Evolutionary conservation across 352 stramenopile genomes (phyloP).

Genomic region (Aphanomyces cochlioides): DNA sequence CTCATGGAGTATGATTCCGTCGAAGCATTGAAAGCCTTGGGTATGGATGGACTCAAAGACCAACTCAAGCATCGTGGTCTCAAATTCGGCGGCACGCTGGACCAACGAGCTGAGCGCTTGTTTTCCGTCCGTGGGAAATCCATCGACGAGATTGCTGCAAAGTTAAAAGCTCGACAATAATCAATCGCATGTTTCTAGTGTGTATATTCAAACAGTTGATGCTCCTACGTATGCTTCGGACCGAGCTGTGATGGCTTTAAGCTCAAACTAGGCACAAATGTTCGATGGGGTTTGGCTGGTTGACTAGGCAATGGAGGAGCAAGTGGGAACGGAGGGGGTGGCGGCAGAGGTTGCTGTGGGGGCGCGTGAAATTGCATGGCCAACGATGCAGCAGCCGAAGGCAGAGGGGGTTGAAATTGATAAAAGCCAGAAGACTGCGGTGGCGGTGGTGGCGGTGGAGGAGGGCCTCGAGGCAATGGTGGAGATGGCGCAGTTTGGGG

Average conservation of each 20-base stretch:
- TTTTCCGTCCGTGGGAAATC: constrained; percentile 90
- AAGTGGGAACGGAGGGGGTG: constrained; percentile 36
- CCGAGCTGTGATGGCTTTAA: constrained; percentile 40
- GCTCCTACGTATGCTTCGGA: too few species aligned
- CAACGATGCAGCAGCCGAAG: constrained; percentile 47
- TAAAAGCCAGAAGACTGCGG: constrained; percentile 36
- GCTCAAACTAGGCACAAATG: constrained; percentile 74
- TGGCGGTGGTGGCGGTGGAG: constrained; percentile 31
- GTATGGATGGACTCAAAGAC: constrained; percentile 89
- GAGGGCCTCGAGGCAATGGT: constrained; percentile 28
- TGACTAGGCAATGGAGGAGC: constrained; percentile 37
- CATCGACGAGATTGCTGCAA: constrained; percentile 86
- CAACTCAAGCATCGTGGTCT: constrained; percentile 89
- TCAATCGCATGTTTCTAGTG: too few species aligned
- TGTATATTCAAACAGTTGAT: too few species aligned
- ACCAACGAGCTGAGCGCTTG: constrained; percentile 87
- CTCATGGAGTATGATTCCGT: constrained; percentile 52
- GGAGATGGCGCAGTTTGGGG: constrained; percentile 26
- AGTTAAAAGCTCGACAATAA: constrained; percentile 45
- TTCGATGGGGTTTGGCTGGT: constrained; percentile 24
- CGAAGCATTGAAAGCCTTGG: constrained; percentile 79
- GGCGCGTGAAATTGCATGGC: constrained; percentile 74
- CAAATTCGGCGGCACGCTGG: constrained; percentile 94
- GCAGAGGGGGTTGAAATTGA: constrained; percentile 32
- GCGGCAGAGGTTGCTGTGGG: constrained; percentile 30